Percentiles rank a stretch among this genome's conserved stretches.
phyloP scores from a whole-genome alignment of 1,284 basidiomycete genomes.

The Moesziomyces globuligerus region DNA sequence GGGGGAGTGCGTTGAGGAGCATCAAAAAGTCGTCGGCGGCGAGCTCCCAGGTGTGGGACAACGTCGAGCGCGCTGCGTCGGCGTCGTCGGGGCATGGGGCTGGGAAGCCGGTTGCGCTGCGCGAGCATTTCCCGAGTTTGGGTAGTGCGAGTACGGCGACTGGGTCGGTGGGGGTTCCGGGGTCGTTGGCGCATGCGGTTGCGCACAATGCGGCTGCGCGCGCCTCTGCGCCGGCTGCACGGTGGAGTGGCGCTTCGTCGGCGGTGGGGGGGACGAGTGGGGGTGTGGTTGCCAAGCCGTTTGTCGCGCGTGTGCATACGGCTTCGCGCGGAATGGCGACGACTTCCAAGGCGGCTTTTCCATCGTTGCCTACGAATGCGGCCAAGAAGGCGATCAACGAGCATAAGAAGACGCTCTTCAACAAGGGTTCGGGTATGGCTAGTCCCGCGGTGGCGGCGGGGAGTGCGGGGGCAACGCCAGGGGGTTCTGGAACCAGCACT shows the following conservation, averaged over 20 bases:
- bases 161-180: constrained; percentile 37
- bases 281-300: constrained; percentile 15
- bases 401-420: constrained; percentile 58
- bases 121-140: constrained; percentile 56
- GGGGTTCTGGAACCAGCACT: constrained; percentile 14
- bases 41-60: constrained; percentile 80
- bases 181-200: constrained; percentile 51
- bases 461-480: constrained; percentile 1
- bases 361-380: constrained; percentile 56
- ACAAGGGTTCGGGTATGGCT: background rate
- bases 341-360: constrained; percentile 37
- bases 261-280: too few relatives aligned
- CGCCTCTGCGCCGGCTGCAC: constrained; percentile 3
- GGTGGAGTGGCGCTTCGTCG: constrained; percentile 11
- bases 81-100: constrained; percentile 37
- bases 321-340: constrained; percentile 7
- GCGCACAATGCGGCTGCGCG: constrained; percentile 21
- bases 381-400: constrained; percentile 43
- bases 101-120: constrained; percentile 22
- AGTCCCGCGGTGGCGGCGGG: background rate
- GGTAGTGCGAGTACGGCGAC: constrained; percentile 5
- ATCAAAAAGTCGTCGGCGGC: constrained; percentile 77
- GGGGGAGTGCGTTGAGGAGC: constrained; percentile 82
- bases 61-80: constrained; percentile 82
- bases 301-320: constrained; percentile 22